Conservation (phyloP, 139 green algal genomes). For the Spirogloea muscicola region DNA sequence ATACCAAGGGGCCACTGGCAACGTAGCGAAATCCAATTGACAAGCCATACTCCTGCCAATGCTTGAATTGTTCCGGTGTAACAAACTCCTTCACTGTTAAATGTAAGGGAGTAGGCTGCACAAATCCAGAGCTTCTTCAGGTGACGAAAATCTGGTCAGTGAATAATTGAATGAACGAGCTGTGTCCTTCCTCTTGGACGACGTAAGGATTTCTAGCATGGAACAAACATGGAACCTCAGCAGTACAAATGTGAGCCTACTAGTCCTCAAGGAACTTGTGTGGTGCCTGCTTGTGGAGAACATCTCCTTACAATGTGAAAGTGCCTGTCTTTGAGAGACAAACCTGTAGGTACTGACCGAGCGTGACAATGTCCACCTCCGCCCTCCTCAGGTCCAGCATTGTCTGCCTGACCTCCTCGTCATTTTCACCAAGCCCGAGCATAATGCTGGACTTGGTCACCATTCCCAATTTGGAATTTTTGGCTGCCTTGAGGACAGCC, state of each 20-base stretch:
- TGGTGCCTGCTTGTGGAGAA: no score
- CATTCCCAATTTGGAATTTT: slow-evolving; percentile 52
- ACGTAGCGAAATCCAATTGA: slow-evolving; percentile 90
- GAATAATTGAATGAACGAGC: no score
- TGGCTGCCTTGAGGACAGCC: slow-evolving; percentile 75
- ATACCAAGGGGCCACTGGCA: slow-evolving; percentile 86
- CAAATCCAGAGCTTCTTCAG: no score
- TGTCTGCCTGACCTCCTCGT: slow-evolving; percentile 71
- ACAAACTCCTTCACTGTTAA: slow-evolving; percentile 97
- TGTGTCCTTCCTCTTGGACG: no score
- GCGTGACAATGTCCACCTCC: slow-evolving; percentile 93
- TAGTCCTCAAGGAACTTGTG: no score
- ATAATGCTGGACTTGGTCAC: slow-evolving; percentile 70
- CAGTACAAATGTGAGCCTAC: no score
- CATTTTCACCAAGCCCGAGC: slow-evolving; percentile 91
- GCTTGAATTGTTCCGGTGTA: slow-evolving; percentile 90
- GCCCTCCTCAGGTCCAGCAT: slow-evolving; percentile 56
- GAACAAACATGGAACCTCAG: not conserved
- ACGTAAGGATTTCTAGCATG: no score
- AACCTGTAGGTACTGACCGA: slow-evolving; percentile 95
- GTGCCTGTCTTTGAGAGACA: no score
- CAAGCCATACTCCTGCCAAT: slow-evolving; percentile 77
- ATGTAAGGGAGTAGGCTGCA: slow-evolving; percentile 90
- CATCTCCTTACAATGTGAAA: no score
- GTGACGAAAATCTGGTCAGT: no score